Evolutionary conservation across 2,329 filamentous ascomycete genomes (phyloP).

Genomic region (Talaromyces rugulosus): DNA sequence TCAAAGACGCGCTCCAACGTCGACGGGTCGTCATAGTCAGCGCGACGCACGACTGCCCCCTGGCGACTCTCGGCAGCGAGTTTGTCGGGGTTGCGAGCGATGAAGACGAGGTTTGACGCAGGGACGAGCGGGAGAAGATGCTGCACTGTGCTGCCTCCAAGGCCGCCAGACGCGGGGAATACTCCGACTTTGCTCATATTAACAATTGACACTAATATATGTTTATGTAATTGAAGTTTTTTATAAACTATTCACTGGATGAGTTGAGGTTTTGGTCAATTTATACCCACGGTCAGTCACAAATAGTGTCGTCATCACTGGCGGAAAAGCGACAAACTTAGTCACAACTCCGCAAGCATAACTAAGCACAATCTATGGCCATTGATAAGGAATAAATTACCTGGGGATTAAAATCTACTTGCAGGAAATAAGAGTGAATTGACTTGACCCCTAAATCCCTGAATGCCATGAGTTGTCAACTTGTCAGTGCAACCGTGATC

Average conservation of each 20-base stretch:
- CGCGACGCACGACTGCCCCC: conserved; percentile 44
- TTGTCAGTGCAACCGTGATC: too few species aligned
- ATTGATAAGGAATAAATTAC: too few species aligned
- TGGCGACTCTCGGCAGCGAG: conserved; percentile 31
- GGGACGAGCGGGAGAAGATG: conserved; percentile 45
- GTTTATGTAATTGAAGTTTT: too few species aligned
- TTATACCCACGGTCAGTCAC: not conserved
- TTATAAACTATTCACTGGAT: too few species aligned
- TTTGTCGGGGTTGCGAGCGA: conserved; percentile 43
- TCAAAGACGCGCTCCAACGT: conserved; percentile 47
- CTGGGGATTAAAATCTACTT: too few species aligned
- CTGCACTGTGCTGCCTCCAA: conserved; percentile 49
- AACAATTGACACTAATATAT: too few species aligned
- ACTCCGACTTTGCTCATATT: conserved; percentile 28
- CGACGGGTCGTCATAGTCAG: conserved; percentile 47
- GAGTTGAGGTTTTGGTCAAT: too few species aligned
- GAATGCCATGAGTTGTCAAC: too few species aligned
- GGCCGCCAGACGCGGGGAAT: conserved; percentile 51
- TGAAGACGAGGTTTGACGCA: conserved; percentile 45
- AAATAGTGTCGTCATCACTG: not conserved
- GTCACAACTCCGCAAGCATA: not conserved
- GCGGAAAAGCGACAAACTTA: not conserved
- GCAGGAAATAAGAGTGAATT: too few species aligned
- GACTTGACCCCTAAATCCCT: too few species aligned
- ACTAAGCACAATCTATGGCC: not conserved